Conservation (phyloP, 345 rosid genomes). For the Limnanthes douglasii region DNA sequence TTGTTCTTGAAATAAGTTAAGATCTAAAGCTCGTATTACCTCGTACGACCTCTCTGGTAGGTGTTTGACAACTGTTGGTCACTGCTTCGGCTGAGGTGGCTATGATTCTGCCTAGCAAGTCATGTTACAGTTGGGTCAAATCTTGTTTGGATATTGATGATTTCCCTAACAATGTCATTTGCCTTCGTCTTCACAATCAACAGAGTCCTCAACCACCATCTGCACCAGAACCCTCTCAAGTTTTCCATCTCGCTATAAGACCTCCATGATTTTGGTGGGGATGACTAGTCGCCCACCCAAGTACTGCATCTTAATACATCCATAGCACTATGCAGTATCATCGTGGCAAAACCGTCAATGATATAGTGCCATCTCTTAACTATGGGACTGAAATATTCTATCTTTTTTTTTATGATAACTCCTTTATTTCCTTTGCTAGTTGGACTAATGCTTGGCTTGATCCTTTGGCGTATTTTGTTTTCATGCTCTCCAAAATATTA, state of each 20-base stretch:
- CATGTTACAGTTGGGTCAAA: no score
- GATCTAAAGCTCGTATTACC: no score
- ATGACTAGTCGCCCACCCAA: constrained; percentile 27
- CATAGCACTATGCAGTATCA: constrained; percentile 59
- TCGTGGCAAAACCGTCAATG: constrained; percentile 53
- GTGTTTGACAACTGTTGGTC: no score
- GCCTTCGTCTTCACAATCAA: constrained; percentile 85
- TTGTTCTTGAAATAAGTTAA: no score
- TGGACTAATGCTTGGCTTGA: constrained; percentile 37
- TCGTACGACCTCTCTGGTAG: no score
- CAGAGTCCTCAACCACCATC: constrained; percentile 74
- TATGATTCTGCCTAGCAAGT: no score
- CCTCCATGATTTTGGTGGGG: constrained; percentile 33
- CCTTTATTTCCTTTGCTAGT: constrained; percentile 58
- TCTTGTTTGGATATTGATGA: no score
- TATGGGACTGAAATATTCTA: constrained; percentile 54
- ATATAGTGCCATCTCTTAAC: constrained; percentile 50
- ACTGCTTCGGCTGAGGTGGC: no score
- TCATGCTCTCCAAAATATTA: constrained; percentile 36
- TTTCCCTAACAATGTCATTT: constrained; percentile 56
- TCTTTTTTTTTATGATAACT: constrained; percentile 51
- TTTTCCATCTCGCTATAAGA: constrained; percentile 52
- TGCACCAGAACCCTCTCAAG: constrained; percentile 70
- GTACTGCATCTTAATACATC: constrained; percentile 50
- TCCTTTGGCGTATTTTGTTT: constrained; percentile 21